phyloP scores from a whole-genome alignment of 352 stramenopile genomes.

The Thalassiosira oceanica region DNA sequence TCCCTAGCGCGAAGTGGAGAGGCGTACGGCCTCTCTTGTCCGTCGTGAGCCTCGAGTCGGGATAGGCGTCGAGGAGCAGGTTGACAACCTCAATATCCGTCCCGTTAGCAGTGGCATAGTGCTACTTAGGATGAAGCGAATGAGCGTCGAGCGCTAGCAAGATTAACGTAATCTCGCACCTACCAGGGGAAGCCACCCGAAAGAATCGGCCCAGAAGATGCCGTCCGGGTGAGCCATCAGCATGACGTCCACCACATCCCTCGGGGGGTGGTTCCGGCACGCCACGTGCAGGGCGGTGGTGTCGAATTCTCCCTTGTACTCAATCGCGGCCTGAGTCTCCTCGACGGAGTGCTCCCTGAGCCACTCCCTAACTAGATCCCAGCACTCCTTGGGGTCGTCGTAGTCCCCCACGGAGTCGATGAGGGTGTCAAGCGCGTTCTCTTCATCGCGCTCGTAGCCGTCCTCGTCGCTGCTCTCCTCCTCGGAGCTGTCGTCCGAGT shows the following conservation, averaged over 20 bases:
- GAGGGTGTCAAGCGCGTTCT: slow-evolving; percentile 13
- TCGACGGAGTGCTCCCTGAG: slow-evolving; percentile 44
- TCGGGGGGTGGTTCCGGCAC: slow-evolving; percentile 22
- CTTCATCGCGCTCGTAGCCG: neutral
- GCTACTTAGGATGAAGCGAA: neutral
- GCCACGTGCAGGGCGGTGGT: slow-evolving; percentile 33
- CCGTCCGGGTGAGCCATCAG: slow-evolving; percentile 31
- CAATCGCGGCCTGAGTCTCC: slow-evolving; percentile 20
- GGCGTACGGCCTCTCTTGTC: slow-evolving; percentile 31
- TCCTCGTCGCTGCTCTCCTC: neutral
- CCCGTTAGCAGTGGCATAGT: slow-evolving; percentile 42
- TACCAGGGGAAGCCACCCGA: slow-evolving; percentile 71
- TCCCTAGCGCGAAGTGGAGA: slow-evolving; percentile 43
- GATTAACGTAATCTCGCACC: neutral
- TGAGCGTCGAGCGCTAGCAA: neutral
- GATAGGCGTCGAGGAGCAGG: slow-evolving; percentile 17
- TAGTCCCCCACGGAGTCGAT: slow-evolving; percentile 30
- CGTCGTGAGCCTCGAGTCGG: slow-evolving; percentile 3
- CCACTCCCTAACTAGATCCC: slow-evolving; percentile 62
- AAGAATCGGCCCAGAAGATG: slow-evolving; percentile 52
- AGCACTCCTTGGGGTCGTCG: slow-evolving; percentile 20
- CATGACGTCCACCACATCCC: slow-evolving; percentile 31
- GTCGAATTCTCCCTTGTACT: slow-evolving; percentile 29
- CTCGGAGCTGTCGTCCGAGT: neutral
- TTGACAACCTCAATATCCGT: slow-evolving; percentile 8